Conservation (phyloP, 2,329 filamentous ascomycete genomes). For the Pyrenochaeta sp. region DNA sequence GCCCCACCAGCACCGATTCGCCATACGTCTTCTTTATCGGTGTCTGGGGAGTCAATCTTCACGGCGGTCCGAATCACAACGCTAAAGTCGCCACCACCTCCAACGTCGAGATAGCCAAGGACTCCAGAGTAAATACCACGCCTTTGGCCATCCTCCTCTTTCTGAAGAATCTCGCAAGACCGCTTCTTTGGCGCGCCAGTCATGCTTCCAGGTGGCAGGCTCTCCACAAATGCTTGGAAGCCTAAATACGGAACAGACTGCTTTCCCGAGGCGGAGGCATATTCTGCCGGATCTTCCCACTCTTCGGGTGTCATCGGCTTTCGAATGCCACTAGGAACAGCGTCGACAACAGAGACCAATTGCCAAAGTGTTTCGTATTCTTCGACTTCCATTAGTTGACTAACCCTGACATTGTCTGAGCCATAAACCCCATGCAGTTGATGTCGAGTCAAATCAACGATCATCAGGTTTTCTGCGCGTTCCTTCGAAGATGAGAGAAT, state of each 20-base stretch:
- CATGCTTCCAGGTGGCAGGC: constrained; percentile 92
- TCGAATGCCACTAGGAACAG: constrained; percentile 49
- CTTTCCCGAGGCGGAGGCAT: constrained; percentile 17
- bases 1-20: constrained; percentile 89
- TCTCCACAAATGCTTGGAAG: constrained; percentile 77
- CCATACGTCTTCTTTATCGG: constrained; percentile 68
- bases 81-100: constrained; percentile 87
- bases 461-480: constrained; percentile 96
- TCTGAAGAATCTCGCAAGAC: constrained; percentile 81
- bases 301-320: constrained; percentile 39
- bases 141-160: constrained; percentile 70
- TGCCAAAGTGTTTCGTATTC: constrained; percentile 92
- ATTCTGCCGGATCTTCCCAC: constrained; percentile 42
- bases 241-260: constrained; percentile 58
- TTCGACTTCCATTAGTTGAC: constrained; percentile 83
- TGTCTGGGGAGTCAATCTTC: constrained; percentile 40
- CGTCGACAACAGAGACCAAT: constrained; percentile 88
- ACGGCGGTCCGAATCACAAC: constrained; percentile 89
- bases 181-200: constrained; percentile 95
- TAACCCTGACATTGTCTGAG: constrained; percentile 75
- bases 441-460: constrained; percentile 94
- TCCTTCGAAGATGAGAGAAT: constrained; percentile 86
- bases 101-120: constrained; percentile 87
- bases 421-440: constrained; percentile 88
- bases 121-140: constrained; percentile 87